Evolutionary conservation across 495 filamentous ascomycete species (phyloP).

Genomic region (Talaromyces adpressus): DNA sequence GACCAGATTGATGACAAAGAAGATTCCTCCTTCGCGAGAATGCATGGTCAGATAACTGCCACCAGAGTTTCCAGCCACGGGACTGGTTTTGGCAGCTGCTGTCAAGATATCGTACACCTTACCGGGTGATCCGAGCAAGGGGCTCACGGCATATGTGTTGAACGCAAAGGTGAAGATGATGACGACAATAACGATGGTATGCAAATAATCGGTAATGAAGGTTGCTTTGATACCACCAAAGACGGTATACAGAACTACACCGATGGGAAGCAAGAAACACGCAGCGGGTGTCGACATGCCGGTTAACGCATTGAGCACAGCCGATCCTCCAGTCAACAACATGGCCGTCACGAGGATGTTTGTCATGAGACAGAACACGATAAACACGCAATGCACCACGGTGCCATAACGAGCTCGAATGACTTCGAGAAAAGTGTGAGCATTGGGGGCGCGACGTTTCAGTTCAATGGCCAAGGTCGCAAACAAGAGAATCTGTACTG

Average conservation of each 20-base stretch:
- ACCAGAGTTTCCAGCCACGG: constrained; percentile 76
- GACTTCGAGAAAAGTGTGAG: constrained; percentile 81
- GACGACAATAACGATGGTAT: constrained; percentile 80
- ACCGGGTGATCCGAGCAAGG: constrained; percentile 68
- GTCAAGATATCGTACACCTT: constrained; percentile 77
- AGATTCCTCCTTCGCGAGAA: constrained; percentile 80
- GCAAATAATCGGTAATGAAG: constrained; percentile 73
- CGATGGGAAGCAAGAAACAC: constrained; percentile 83
- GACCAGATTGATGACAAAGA: constrained; percentile 94
- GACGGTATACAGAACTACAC: constrained; percentile 74
- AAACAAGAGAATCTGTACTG: constrained; percentile 71
- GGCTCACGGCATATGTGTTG: constrained; percentile 72
- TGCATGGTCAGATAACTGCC: constrained; percentile 90
- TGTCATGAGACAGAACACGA: constrained; percentile 74
- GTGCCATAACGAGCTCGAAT: constrained; percentile 57
- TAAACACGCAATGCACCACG: constrained; percentile 65
- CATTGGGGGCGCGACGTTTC: constrained; percentile 80
- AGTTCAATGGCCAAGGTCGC: constrained; percentile 90
- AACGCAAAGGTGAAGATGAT: constrained; percentile 90
- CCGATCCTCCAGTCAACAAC: constrained; percentile 85
- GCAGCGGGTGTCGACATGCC: constrained; percentile 83
- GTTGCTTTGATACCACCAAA: constrained; percentile 76
- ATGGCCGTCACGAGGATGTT: constrained; percentile 87
- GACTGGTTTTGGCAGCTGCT: constrained; percentile 60
- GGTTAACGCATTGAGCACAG: constrained; percentile 76